These are phyloP conservation scores for Claviceps fusiformis DNA, from an alignment of 2,329 filamentous ascomycete genomes.

Conservation along the genomic window DNA sequence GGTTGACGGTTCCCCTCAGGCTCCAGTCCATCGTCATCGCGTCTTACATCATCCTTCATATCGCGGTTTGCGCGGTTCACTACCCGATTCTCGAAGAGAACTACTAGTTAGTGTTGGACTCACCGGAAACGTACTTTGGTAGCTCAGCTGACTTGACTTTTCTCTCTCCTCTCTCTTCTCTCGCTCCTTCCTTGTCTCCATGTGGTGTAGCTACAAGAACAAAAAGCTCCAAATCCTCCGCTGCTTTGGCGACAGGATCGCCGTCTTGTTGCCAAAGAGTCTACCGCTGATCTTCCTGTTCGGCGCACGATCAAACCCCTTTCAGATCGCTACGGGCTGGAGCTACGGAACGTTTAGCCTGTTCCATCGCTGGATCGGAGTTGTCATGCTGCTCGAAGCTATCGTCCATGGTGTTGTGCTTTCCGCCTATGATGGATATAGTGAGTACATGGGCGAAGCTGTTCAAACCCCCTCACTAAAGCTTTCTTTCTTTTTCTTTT, in stretches of 20 bases:
- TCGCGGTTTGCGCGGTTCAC: constrained; percentile 15
- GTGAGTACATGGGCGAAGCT: not conserved
- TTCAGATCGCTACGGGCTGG: constrained; percentile 51
- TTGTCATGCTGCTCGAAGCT: constrained; percentile 42
- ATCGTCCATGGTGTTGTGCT: constrained; percentile 31
- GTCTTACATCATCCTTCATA: constrained; percentile 18
- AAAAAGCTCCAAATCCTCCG: constrained; percentile 22
- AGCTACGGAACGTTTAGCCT: constrained; percentile 47
- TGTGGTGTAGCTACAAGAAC: constrained; percentile 14
- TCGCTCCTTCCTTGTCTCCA: not conserved
- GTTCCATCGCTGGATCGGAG: constrained; percentile 49
- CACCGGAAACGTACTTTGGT: not conserved
- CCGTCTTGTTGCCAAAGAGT: constrained; percentile 43
- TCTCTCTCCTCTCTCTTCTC: not conserved
- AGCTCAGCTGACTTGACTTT: not conserved
- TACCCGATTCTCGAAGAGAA: constrained; percentile 18
- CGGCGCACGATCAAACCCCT: constrained; percentile 45
- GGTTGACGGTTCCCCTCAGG: not conserved
- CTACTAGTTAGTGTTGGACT: constrained; percentile 14
- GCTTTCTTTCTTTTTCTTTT: not conserved
- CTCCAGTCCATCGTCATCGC: constrained; percentile 11
- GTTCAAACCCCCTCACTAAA: not conserved
- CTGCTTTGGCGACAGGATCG: constrained; percentile 44
- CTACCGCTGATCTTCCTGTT: constrained; percentile 49
- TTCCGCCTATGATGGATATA: constrained; percentile 9